Conservation (phyloP, 345 rosid species). For the Erodium maritimum region DNA sequence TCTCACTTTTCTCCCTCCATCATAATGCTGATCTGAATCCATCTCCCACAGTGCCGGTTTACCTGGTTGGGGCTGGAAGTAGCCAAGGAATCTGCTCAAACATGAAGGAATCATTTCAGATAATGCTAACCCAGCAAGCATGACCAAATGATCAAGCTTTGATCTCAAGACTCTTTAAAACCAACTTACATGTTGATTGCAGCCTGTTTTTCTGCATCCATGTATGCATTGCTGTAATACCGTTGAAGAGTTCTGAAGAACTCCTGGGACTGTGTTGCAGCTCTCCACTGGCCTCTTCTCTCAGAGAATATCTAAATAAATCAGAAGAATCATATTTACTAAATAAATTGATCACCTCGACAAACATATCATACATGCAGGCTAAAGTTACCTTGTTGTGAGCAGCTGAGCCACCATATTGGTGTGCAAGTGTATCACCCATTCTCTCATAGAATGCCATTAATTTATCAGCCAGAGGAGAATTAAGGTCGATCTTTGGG, state of each 20-base stretch:
- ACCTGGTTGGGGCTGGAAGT: conserved; percentile 65
- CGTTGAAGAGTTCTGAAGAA: conserved; percentile 94
- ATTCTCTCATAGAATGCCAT: conserved; percentile 82
- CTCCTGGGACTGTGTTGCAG: conserved; percentile 97
- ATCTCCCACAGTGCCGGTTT: conserved; percentile 77
- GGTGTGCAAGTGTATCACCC: conserved; percentile 88
- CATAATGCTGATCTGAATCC: conserved; percentile 44
- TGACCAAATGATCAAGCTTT: neutral
- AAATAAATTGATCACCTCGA: neutral
- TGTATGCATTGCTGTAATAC: conserved; percentile 86
- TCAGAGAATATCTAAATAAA: conserved; percentile 66
- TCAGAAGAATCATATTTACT: neutral
- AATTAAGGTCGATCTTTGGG: conserved; percentile 63
- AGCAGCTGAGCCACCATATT: conserved; percentile 88
- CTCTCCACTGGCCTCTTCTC: conserved; percentile 97
- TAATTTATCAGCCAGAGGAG: conserved; percentile 69
- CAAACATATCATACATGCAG: conserved; percentile 1
- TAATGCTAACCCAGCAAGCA: neutral
- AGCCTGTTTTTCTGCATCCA: conserved; percentile 91
- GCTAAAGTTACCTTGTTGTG: conserved; percentile 52
- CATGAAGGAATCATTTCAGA: neutral
- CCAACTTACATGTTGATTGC: conserved; percentile 76
- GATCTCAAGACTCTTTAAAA: neutral
- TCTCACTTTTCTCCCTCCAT: conserved; percentile 46
- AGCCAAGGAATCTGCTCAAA: conserved; percentile 76